phyloP scores from a whole-genome alignment of 495 filamentous ascomycete species.

The Penicillium malachiteum region DNA sequence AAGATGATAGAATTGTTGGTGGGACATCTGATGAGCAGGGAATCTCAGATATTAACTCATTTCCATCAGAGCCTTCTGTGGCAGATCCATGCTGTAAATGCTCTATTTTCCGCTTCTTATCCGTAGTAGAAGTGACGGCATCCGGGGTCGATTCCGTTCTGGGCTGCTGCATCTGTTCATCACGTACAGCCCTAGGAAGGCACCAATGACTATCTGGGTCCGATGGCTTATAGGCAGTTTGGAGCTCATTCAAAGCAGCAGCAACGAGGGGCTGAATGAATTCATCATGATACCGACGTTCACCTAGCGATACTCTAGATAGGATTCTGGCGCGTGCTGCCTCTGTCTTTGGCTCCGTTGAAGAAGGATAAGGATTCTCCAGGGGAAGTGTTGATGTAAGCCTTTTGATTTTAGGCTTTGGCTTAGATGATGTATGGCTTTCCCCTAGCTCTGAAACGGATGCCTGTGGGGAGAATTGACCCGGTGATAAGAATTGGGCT shows the following conservation, averaged over 20 bases:
- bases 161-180: constrained; percentile 4
- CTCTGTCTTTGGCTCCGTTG: constrained; percentile 42
- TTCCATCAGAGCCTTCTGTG: neutral
- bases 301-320: constrained; percentile 24
- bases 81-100: neutral
- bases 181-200: constrained; percentile 23
- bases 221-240: neutral
- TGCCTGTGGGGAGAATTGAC: neutral
- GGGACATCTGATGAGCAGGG: constrained; percentile 5
- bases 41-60: constrained; percentile 6
- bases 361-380: constrained; percentile 32
- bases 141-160: neutral
- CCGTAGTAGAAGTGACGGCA: too few relatives aligned
- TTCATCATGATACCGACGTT: constrained; percentile 30
- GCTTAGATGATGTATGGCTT: neutral
- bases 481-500: constrained; percentile 28
- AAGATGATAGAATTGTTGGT: constrained; percentile 36
- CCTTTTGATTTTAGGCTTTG: constrained; percentile 2
- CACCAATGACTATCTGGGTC: constrained; percentile 38
- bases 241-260: constrained; percentile 18
- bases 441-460: neutral
- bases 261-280: constrained; percentile 31
- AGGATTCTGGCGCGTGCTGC: constrained; percentile 39
- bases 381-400: constrained; percentile 34
- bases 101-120: neutral